Evolutionary conservation across 257 asterid genomes (phyloP), one percentile per base, ranked within the genome.

Genomic region (Nicotiana knightiana): DNA sequence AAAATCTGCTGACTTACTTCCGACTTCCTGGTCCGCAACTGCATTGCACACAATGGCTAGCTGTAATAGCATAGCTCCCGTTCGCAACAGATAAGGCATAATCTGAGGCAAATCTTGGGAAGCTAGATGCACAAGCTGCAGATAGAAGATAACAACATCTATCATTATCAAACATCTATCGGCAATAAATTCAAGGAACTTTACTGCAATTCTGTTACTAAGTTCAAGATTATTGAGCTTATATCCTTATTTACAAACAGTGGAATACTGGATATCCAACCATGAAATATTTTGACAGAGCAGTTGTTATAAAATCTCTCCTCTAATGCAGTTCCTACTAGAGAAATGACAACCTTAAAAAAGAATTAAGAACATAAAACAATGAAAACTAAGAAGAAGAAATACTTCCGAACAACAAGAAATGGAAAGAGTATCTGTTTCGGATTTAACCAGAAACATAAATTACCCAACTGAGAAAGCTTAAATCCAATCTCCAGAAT

Each of bases 1-100:
- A 17, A 58, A 71, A 84, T 63, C 11, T 59, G 55, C 17, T 80
- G 7, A 84, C 95, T 95, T 87, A 96, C 99, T 93, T 94, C 81
- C 94, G 89, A 86, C 92, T 90, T 83, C 95, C 98, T 4, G 97
- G 97, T 32, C 95, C 99, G 53, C 99, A 96, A 81, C 99, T 96
- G 90, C 99, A 96, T 85, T 92, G 98, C 77, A 96, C 97, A 57
- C 99, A 96, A 83, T 94, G 97, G 70, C 98, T 84, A 8, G 98
- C 98, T 4, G 97, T 89, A 54, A 96, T 87, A 30, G 99, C 97
- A 32, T 93, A 96, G 86, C 98, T 96, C 76, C 99, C 99, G 13
- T 93, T 96, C 4, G 98, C 97, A 46, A 96, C 98, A 80, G 94
- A 91, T 83, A 96, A 87, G 43, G 95, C 94, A 54, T 88, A 89